phyloP scores from a whole-genome alignment of 352 stramenopile genomes.

The Globisporangium middletonii region DNA sequence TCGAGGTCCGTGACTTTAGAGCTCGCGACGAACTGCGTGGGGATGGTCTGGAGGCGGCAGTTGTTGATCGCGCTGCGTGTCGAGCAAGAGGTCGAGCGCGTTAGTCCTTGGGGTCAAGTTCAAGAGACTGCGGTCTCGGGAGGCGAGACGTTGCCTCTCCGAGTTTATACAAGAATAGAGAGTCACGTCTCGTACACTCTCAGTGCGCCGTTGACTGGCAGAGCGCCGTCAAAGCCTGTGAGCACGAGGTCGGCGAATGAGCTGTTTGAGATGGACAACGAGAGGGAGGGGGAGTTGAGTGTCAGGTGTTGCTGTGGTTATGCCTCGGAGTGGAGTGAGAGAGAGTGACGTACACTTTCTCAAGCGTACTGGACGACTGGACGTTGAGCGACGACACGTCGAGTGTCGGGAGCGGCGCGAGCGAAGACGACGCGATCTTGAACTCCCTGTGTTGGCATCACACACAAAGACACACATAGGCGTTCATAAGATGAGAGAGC shows the following conservation, averaged over 20 bases:
- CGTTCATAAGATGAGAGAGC: not conserved
- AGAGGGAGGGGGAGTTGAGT: not conserved
- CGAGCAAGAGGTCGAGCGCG: slow-evolving; percentile 1
- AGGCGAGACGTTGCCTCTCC: too few species aligned
- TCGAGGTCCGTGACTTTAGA: slow-evolving; percentile 23
- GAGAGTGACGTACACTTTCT: slow-evolving; percentile 24
- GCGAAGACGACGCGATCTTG: slow-evolving; percentile 20
- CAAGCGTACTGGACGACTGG: slow-evolving; percentile 32
- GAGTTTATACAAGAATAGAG: not conserved
- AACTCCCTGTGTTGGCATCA: slow-evolving; percentile 27
- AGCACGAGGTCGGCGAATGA: slow-evolving; percentile 40
- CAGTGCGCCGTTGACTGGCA: slow-evolving; percentile 43
- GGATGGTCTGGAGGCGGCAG: slow-evolving; percentile 59
- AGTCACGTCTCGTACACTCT: slow-evolving; percentile 35
- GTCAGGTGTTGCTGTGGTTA: not conserved
- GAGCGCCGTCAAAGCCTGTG: slow-evolving; percentile 37
- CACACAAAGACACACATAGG: not conserved
- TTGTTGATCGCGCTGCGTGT: slow-evolving; percentile 51
- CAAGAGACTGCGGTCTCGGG: not conserved
- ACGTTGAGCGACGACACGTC: slow-evolving; percentile 70
- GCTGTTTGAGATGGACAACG: not conserved
- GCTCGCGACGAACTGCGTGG: slow-evolving; percentile 38
- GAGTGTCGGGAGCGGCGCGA: slow-evolving; percentile 35
- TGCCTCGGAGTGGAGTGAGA: not conserved
- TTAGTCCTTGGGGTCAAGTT: not conserved